These are phyloP conservation scores for Citrus maxima DNA, from an alignment of 345 rosid species.

Conservation along the genomic window DNA sequence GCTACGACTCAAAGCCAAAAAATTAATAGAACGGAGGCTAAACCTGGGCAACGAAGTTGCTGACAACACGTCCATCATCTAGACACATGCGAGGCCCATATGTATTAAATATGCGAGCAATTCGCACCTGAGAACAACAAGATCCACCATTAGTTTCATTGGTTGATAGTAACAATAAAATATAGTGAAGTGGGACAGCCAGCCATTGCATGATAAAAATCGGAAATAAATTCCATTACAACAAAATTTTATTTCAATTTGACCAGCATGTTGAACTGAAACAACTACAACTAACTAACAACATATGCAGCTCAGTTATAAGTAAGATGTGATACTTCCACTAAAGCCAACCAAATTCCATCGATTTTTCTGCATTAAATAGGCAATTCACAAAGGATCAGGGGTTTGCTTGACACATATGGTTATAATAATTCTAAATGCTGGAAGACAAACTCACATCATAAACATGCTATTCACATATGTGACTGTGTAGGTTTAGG, in stretches of 20 bases:
- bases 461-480: neutral
- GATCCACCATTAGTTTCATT: constrained; percentile 2
- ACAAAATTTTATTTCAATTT: neutral
- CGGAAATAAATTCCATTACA: neutral
- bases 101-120: constrained; percentile 96
- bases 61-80: constrained; percentile 99
- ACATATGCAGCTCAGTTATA: neutral
- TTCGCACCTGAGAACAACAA: constrained; percentile 65
- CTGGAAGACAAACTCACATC: neutral
- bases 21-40: constrained; percentile 9
- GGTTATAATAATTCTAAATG: neutral
- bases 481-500: no score
- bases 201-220: neutral
- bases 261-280: neutral
- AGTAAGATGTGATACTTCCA: neutral
- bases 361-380: neutral
- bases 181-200: neutral
- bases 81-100: constrained; percentile 99
- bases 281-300: neutral
- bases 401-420: neutral
- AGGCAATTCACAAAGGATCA: neutral
- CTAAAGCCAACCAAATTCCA: neutral
- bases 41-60: constrained; percentile 99
- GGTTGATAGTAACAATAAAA: neutral
- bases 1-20: neutral